These are phyloP conservation scores for Grammothele lineata DNA, from an alignment of 768 basidiomycete genomes.

Conservation along the genomic window DNA sequence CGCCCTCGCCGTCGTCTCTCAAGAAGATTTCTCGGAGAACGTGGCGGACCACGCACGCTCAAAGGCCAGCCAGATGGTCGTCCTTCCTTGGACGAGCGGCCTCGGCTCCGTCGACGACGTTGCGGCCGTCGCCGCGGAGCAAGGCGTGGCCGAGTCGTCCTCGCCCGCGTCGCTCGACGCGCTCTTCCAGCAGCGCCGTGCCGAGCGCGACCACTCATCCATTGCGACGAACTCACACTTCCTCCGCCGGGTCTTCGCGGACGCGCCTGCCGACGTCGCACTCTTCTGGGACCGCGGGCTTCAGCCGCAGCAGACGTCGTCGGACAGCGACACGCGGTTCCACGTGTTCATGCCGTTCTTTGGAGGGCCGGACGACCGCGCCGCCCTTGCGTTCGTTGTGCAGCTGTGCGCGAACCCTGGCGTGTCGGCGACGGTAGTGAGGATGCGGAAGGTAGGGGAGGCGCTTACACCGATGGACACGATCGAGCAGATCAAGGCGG, in stretches of 20 bases:
- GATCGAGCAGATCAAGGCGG: conserved; percentile 24
- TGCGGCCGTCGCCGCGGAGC: background rate
- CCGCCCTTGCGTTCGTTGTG: conserved; percentile 75
- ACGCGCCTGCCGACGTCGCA: conserved; percentile 71
- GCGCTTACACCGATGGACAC: conserved; percentile 29
- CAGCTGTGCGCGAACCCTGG: conserved; percentile 68
- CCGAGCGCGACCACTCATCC: conserved; percentile 43
- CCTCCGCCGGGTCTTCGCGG: conserved; percentile 76
- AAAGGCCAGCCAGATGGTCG: conserved; percentile 62
- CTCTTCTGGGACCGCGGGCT: conserved; percentile 82
- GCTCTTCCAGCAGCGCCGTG: conserved; percentile 57
- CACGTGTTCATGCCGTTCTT: conserved; percentile 88
- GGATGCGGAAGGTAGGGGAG: conserved; percentile 42
- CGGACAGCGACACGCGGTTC: conserved; percentile 31
- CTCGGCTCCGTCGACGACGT: conserved; percentile 1
- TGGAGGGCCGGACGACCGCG: conserved; percentile 90
- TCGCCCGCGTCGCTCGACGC: conserved; percentile 67
- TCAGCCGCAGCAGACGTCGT: conserved; percentile 29
- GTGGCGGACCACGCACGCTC: conserved; percentile 59
- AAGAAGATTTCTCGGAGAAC: conserved; percentile 64
- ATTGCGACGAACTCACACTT: conserved; percentile 74
- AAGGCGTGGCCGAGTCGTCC: conserved; percentile 1
- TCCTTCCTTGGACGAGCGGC: conserved; percentile 73
- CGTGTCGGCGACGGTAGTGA: conserved; percentile 70
- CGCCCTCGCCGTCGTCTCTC: conserved; percentile 70